Evolutionary conservation across 345 rosid genomes (phyloP).

Genomic region (Euphorbia peplus): DNA sequence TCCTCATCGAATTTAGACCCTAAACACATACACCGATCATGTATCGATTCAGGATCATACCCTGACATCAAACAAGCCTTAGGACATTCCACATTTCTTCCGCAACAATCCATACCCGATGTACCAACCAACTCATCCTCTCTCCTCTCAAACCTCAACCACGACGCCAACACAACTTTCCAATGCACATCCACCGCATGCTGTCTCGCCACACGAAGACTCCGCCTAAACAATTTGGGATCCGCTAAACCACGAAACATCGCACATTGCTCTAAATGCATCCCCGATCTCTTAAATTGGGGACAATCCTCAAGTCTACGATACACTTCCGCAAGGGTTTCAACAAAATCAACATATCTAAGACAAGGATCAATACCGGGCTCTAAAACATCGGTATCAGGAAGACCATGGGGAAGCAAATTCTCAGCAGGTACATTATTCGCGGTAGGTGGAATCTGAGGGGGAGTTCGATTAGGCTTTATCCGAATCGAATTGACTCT

Average conservation of each 20-base stretch:
- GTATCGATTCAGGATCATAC: constrained; percentile 60
- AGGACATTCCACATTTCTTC: constrained; percentile 83
- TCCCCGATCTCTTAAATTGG: constrained; percentile 53
- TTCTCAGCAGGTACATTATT: constrained; percentile 34
- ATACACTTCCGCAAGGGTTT: constrained; percentile 61
- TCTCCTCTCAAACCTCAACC: constrained; percentile 92
- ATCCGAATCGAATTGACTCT: constrained; percentile 54
- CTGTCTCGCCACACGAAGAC: constrained; percentile 68
- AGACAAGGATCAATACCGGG: constrained; percentile 72
- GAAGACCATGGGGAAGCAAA: constrained; percentile 72
- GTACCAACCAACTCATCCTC: constrained; percentile 82
- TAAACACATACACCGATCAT: constrained; percentile 64
- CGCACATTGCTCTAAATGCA: constrained; percentile 70
- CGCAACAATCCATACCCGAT: constrained; percentile 74
- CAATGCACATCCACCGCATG: constrained; percentile 76
- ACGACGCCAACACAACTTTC: constrained; percentile 79
- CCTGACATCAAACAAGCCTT: constrained; percentile 69
- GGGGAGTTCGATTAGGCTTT: constrained; percentile 41
- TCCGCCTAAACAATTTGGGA: constrained; percentile 72
- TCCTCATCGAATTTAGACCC: constrained; percentile 34
- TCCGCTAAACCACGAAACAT: constrained; percentile 61
- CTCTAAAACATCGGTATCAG: constrained; percentile 63
- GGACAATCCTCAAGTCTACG: constrained; percentile 47
- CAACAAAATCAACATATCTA: constrained; percentile 58
- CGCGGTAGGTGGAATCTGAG: constrained; percentile 25